phyloP scores from a whole-genome alignment of 2,329 filamentous ascomycete genomes.

The Colletotrichum sp. region DNA sequence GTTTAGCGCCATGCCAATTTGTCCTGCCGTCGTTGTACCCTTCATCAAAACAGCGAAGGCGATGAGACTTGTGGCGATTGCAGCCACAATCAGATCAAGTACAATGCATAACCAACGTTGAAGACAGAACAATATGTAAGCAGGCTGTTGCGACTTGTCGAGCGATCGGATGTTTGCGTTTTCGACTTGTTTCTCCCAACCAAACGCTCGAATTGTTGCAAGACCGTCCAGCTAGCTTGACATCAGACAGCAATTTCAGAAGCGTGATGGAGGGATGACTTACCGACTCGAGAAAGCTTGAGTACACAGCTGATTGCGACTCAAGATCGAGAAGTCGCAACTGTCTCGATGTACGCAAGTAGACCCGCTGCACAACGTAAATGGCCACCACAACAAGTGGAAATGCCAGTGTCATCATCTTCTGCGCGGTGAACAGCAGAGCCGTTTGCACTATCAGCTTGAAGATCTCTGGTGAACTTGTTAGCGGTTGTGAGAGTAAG shows the following conservation, averaged over 20 bases:
- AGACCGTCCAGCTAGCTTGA: slow-evolving; percentile 42
- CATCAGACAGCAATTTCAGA: not conserved
- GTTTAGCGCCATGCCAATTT: slow-evolving; percentile 27
- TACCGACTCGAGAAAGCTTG: slow-evolving; percentile 47
- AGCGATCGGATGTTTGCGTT: slow-evolving; percentile 51
- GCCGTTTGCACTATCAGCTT: not conserved
- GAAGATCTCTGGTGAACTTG: not conserved
- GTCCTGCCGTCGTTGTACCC: slow-evolving; percentile 10
- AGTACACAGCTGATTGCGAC: slow-evolving; percentile 44
- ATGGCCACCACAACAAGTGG: slow-evolving; percentile 28
- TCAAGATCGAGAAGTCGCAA: slow-evolving; percentile 47
- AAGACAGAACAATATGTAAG: slow-evolving; percentile 61
- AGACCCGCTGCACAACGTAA: slow-evolving; percentile 38
- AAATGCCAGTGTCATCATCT: slow-evolving; percentile 28
- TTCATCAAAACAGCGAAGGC: slow-evolving; percentile 40
- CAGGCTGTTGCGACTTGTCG: slow-evolving; percentile 60
- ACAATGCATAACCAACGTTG: slow-evolving; percentile 63
- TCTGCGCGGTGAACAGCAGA: not conserved
- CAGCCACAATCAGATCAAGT: slow-evolving; percentile 53
- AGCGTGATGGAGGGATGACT: not conserved
- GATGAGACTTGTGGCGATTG: slow-evolving; percentile 50
- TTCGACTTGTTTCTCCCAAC: slow-evolving; percentile 51
- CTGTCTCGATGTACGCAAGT: slow-evolving; percentile 48
- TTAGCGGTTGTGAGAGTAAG: not conserved
- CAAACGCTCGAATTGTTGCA: slow-evolving; percentile 58